Conservation (phyloP, 2,329 filamentous ascomycete species). For the Colletotrichum siamense region DNA sequence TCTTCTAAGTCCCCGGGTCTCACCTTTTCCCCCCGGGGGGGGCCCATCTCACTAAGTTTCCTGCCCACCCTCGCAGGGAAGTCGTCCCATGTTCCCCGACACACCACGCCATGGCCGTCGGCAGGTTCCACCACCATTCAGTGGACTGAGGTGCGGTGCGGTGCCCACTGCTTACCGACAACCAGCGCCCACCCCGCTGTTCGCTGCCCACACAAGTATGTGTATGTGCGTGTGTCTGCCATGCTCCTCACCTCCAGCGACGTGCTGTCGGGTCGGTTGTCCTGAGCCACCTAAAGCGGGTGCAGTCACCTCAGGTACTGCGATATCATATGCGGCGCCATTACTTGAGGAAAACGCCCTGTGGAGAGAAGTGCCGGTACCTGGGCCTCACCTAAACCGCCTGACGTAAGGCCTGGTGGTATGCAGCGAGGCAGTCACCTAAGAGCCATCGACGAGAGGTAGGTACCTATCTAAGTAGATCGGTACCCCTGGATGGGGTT, state of each 20-base stretch:
- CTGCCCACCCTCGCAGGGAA: background rate
- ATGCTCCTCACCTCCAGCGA: background rate
- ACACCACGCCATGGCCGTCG: slow-evolving; percentile 9
- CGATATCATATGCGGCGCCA: background rate
- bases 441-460: background rate
- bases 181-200: background rate
- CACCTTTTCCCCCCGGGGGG: background rate
- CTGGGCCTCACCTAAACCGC: background rate
- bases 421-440: background rate
- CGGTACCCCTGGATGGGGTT: background rate
- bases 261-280: background rate
- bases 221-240: background rate
- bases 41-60: background rate
- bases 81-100: slow-evolving; percentile 17
- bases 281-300: background rate
- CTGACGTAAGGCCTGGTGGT: background rate
- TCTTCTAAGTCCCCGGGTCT: background rate
- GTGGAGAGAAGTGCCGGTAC: background rate
- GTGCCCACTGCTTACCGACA: background rate
- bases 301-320: background rate
- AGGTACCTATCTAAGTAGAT: background rate
- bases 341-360: background rate
- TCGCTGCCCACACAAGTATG: background rate
- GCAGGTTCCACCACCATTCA: background rate
- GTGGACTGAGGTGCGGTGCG: background rate